Evolutionary conservation across 306 rosid species (phyloP).

Genomic region (Trichosanthes truncata): DNA sequence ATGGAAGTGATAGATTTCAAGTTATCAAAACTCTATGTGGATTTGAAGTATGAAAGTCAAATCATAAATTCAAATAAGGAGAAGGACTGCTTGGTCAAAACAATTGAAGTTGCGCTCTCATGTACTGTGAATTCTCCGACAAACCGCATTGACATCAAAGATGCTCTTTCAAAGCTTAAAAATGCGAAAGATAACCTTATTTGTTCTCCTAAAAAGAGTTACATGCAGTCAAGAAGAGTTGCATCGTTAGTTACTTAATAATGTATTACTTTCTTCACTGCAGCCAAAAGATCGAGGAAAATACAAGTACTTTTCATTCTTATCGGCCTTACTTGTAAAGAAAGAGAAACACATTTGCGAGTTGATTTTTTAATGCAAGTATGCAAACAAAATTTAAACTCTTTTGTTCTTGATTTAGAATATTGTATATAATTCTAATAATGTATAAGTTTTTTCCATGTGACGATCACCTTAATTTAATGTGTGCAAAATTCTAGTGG

Average conservation of each 20-base stretch:
- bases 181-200: conserved; percentile 13
- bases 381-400: too few species aligned
- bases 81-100: conserved; percentile 20
- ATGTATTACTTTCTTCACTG: not conserved
- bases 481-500: too few species aligned
- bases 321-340: too few species aligned
- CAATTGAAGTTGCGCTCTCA: conserved; percentile 39
- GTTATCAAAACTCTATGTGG: conserved; percentile 11
- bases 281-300: too few species aligned
- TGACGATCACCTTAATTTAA: too few species aligned
- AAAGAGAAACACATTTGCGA: too few species aligned
- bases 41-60: not conserved
- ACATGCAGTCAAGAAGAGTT: not conserved
- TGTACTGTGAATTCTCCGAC: conserved; percentile 35
- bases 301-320: too few species aligned
- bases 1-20: conserved; percentile 39
- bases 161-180: conserved; percentile 32
- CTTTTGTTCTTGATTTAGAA: too few species aligned
- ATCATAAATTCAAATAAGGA: conserved; percentile 4
- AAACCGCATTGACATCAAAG: conserved; percentile 38
- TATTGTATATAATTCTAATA: too few species aligned
- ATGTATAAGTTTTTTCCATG: too few species aligned
- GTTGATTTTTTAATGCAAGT: too few species aligned
- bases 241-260: not conserved
- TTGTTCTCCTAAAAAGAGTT: not conserved